Evolutionary conservation across 805 yeast species (phyloP).

Genomic region (Isabelozyma gotoi): DNA sequence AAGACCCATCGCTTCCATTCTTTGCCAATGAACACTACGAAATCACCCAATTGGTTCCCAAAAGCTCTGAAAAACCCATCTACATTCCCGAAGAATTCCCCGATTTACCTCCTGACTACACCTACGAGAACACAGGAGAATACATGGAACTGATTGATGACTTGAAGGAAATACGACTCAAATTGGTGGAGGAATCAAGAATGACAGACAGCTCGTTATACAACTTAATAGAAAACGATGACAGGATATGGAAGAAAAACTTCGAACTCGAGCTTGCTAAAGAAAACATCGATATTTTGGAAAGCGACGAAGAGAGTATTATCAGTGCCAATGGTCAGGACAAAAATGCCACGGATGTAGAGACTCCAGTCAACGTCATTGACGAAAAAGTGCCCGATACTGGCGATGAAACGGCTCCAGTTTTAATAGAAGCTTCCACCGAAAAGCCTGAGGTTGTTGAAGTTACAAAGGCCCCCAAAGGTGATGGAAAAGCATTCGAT

Average conservation of each 20-base stretch:
- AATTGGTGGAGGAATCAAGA: constrained; percentile 77
- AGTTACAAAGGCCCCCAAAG: neutral
- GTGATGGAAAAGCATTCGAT: constrained; percentile 38
- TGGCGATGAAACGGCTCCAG: constrained; percentile 1
- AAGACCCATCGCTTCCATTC: constrained; percentile 48
- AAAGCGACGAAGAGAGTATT: constrained; percentile 15
- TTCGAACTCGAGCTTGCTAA: constrained; percentile 26
- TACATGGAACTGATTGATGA: constrained; percentile 64
- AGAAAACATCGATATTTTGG: constrained; percentile 13
- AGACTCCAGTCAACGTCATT: constrained; percentile 6
- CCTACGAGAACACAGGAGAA: constrained; percentile 76
- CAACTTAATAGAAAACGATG: constrained; percentile 48
- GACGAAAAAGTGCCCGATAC: constrained; percentile 3
- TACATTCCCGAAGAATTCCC: constrained; percentile 81
- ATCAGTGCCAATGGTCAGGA: constrained; percentile 16
- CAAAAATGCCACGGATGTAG: constrained; percentile 4
- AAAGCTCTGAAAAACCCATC: constrained; percentile 31
- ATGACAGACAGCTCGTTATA: constrained; percentile 78
- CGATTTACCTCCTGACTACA: constrained; percentile 89
- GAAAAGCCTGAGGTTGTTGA: neutral
- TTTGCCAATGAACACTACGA: constrained; percentile 53
- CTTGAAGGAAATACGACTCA: constrained; percentile 67
- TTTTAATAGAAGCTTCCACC: neutral
- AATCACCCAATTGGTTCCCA: constrained; percentile 57
- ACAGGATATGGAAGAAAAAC: constrained; percentile 23